Evolutionary conservation across 345 rosid genomes (phyloP).

Genomic region (Sisymbrium altissimum): DNA sequence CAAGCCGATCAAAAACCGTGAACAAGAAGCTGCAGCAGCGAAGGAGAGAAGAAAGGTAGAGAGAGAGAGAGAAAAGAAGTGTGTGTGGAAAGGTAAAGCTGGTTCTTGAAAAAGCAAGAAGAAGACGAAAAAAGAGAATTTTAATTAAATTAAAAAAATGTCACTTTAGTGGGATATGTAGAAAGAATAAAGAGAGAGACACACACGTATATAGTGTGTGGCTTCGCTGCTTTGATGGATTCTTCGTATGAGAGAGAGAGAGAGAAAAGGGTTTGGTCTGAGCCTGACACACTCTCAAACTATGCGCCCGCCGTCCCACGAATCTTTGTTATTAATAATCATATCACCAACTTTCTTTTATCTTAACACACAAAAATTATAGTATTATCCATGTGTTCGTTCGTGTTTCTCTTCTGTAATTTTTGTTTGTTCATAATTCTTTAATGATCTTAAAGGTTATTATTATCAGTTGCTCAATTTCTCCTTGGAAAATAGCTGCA

Average conservation of each 20-base stretch:
- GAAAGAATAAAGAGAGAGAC: background rate
- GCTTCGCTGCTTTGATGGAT: conserved; percentile 10
- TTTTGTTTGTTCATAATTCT: background rate
- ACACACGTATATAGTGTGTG: conserved; percentile 2
- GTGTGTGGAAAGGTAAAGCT: conserved; percentile 30
- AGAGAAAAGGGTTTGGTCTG: background rate
- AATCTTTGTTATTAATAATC: background rate
- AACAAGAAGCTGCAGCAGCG: background rate
- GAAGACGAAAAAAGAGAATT: conserved; percentile 30
- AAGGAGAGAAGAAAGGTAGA: background rate
- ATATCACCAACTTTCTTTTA: too few species aligned
- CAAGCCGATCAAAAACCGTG: conserved; percentile 16
- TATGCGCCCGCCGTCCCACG: conserved; percentile 32
- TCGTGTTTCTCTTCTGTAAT: background rate
- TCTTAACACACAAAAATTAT: too few species aligned
- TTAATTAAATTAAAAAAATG: background rate
- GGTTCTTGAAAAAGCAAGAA: conserved; percentile 20
- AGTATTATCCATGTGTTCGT: background rate
- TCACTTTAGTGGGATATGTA: conserved; percentile 1
- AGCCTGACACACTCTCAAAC: conserved; percentile 25
- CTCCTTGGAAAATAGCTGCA: background rate
- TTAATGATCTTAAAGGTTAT: background rate
- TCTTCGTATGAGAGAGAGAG: conserved; percentile 20
- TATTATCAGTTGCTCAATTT: background rate
- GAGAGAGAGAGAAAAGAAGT: background rate